Evolutionary conservation across 768 basidiomycete species (phyloP).

Genomic region (Vararia minispora): DNA sequence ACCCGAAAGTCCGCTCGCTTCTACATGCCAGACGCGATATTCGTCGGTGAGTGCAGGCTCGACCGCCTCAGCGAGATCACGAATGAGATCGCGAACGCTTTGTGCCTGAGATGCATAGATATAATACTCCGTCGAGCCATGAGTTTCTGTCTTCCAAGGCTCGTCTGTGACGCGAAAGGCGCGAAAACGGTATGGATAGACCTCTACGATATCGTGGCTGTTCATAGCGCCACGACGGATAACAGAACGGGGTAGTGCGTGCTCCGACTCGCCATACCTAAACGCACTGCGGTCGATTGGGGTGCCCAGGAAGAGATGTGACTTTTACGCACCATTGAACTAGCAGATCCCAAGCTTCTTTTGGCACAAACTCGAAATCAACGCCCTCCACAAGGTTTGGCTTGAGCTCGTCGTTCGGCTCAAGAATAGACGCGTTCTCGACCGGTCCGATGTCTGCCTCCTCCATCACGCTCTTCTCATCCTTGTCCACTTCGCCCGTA

Average conservation of each 20-base stretch:
- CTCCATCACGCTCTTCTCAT: constrained; percentile 43
- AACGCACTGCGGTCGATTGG: neutral
- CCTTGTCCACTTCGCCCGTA: constrained; percentile 56
- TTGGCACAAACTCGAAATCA: constrained; percentile 69
- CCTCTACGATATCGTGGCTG: constrained; percentile 53
- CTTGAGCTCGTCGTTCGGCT: constrained; percentile 36
- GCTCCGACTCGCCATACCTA: constrained; percentile 62
- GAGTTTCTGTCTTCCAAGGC: constrained; percentile 17
- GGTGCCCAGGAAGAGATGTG: neutral
- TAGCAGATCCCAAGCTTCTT: constrained; percentile 59
- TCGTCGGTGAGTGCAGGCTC: constrained; percentile 8
- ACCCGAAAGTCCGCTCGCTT: constrained; percentile 16
- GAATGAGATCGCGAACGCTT: constrained; percentile 31
- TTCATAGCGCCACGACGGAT: constrained; percentile 43
- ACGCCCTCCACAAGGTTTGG: constrained; percentile 43
- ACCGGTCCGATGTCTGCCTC: constrained; percentile 64
- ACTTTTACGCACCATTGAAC: constrained; percentile 56
- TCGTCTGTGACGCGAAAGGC: constrained; percentile 32
- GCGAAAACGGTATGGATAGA: constrained; percentile 56
- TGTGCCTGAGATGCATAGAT: constrained; percentile 42
- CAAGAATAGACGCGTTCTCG: constrained; percentile 59
- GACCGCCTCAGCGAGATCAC: constrained; percentile 11
- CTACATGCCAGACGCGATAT: constrained; percentile 58
- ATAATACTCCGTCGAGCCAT: constrained; percentile 20
- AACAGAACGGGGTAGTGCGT: constrained; percentile 55